Base-by-base conservation (phyloP, 495 filamentous ascomycete species). In the Physcia stellaris region DNA sequence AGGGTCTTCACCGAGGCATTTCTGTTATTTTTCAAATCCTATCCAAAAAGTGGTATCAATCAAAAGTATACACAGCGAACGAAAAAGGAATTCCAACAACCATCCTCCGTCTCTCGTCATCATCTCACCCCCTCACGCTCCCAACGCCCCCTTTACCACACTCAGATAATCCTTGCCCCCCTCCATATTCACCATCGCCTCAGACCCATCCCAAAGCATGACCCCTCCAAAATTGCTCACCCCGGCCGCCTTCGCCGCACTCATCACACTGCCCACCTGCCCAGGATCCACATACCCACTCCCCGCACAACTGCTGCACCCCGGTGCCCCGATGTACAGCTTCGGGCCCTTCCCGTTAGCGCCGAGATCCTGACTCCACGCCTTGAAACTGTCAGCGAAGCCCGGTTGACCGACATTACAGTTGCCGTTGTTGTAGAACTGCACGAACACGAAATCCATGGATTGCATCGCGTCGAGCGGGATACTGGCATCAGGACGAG, bases 401-500 rank as follows among this genome's bases (percentile, higher is more conserved):
- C 47, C 41, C 6, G 52, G 16, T 15, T 32, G 17, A 4, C 50
- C 47, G 13, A 51, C 26, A 43, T 49, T 45, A 34, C 60, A 63
- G 13, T 41, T 28, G 0, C 51, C 52, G 24, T 64, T 64, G 39
- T 66, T 66, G 30, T 63, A 64, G 43, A 68, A 72, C 37, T 63
- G 62, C n/a, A 63, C 56, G 43, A 45, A 64, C n/a, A 64, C 52
- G 42, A 61, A 63, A 32, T 63, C 62, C 30, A 55, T 51, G n/a
- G 24, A 35, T 12, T 41, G 43, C 42, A 63, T 52, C 5, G 58
- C 56, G 1, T 34, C 40, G 1, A 54, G 37, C 12, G 62, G 64
- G 58, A 74, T 74, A 33, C 64, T 63, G 2, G 61, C 58, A 43
- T 75, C 71, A 0, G 72, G 70, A 16, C 66, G 57, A 1, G 60